Percentiles rank a stretch among this genome's conserved stretches.
phyloP scores from a whole-genome alignment of 805 yeast genomes.

The Scheffersomyces stipitis region DNA sequence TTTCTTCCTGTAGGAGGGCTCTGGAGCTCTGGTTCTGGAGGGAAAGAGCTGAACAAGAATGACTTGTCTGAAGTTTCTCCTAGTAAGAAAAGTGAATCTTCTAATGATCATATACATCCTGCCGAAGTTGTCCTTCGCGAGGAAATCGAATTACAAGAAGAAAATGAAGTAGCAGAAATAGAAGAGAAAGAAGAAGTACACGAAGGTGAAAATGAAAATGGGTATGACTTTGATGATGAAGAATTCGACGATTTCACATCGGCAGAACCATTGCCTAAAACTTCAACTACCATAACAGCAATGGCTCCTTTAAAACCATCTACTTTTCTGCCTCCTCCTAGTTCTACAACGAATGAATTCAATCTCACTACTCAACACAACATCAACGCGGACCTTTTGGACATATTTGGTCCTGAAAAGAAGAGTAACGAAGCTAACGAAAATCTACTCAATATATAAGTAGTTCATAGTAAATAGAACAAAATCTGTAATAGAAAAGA shows the following conservation, averaged over 20 bases:
- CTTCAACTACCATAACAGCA: not conserved
- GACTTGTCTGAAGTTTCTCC: no score
- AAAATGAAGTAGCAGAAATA: conserved; percentile 4
- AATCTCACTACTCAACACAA: not conserved
- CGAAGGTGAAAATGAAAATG: conserved; percentile 1
- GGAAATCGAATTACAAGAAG: not conserved
- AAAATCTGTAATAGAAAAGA: no score
- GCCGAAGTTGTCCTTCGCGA: conserved; percentile 1
- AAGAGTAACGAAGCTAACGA: conserved; percentile 4
- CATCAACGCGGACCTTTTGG: conserved; percentile 8
- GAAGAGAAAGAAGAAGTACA: conserved; percentile 2
- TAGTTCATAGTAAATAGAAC: no score
- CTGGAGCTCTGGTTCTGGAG: not conserved
- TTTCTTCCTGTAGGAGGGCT: conserved; percentile 1
- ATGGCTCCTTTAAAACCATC: not conserved
- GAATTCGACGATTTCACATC: conserved; percentile 24
- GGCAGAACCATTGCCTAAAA: not conserved
- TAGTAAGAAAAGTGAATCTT: not conserved
- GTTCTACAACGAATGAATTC: not conserved
- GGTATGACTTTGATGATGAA: conserved; percentile 15
- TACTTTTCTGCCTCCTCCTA: not conserved
- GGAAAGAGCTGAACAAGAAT: conserved; percentile 1
- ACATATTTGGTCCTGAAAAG: conserved; percentile 8
- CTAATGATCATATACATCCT: not conserved
- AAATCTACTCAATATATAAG: not conserved